Conservation (phyloP, 352 stramenopile genomes). For the Elongisporangium undulatum region DNA sequence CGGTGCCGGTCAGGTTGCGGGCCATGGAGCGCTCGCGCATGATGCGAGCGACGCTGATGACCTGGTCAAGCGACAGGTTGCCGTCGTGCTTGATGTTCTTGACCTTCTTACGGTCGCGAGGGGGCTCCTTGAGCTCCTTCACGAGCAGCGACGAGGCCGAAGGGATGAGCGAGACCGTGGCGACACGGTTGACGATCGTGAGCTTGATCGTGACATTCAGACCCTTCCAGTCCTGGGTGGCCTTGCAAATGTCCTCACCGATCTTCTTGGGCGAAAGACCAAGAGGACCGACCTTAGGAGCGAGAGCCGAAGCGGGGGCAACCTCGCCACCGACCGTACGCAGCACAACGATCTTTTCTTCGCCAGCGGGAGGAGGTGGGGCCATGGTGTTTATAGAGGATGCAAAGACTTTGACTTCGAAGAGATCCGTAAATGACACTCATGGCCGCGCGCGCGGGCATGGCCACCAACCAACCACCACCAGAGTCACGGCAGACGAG, state of each 20-base stretch:
- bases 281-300: slow-evolving; percentile 99
- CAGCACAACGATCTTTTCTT: slow-evolving; percentile 96
- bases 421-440: slow-evolving; percentile 13
- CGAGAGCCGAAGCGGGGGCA: slow-evolving; percentile 96
- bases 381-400: slow-evolving; percentile 91
- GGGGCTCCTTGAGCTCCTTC: slow-evolving; percentile 99
- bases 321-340: slow-evolving; percentile 99
- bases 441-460: slow-evolving; percentile 9
- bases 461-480: slow-evolving; percentile 27
- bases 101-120: slow-evolving; percentile 98
- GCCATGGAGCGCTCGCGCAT: slow-evolving; percentile 99
- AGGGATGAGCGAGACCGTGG: slow-evolving; percentile 97
- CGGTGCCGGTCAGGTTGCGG: slow-evolving; percentile 93
- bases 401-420: slow-evolving; percentile 44
- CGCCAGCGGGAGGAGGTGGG: slow-evolving; percentile 83
- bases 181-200: slow-evolving; percentile 98
- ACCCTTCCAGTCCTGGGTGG: slow-evolving; percentile 99
- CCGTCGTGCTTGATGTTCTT: slow-evolving; percentile 99
- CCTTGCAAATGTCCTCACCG: slow-evolving; percentile 99
- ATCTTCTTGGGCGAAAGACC: slow-evolving; percentile 99
- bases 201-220: slow-evolving; percentile 99
- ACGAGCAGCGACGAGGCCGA: slow-evolving; percentile 98
- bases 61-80: slow-evolving; percentile 99
- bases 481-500: background rate
- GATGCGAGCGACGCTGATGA: slow-evolving; percentile 97